Base-by-base conservation (phyloP, 2,329 filamentous ascomycete species). In the Ramularia collo-cygni region DNA sequence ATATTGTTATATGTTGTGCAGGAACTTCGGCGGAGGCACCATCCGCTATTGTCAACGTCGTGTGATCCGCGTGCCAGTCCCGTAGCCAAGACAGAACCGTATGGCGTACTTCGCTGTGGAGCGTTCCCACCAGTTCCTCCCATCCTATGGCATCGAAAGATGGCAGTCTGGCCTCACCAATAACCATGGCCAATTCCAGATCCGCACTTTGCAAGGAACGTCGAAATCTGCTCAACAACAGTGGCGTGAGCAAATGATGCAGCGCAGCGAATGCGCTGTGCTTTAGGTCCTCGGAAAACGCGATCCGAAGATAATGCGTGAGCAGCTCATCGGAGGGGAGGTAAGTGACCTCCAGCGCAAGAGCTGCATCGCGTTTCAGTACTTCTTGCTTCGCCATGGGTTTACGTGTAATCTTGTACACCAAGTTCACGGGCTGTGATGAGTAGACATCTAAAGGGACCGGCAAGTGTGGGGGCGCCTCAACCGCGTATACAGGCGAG, bases 301-400 rank as follows among this genome's bases (percentile, higher is more conserved):
- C 47, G 28, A 59, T 58, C 45, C 69, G 64, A 17, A 76, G 53
- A 4, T 66, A 64, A 28, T 67, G 59, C 15, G 73, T 50, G 27
- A 92, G 77, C 52, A 93, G 80, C 27, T 88, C 81, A 41, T 86
- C 79, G 1, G 95, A 61, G 33, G 86, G 80, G 19, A 77, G 80
- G 60, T 94, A 95, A 42, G 80, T 69, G 4, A 95, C 71, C 34
- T 77, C 77, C 17, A 96, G 70, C 12, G 81, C 75, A 60, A 89
- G 57, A 3, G 61, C 58, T 29, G 59, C 60, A 34, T 65, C 64
- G n/a, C 54, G 49, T 33, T 59, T 63, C 8, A 47, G 46, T 36
- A 42, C 21, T 9, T 42, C 37, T 10, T 1, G 48, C 55, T 9
- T 54, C 0, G 59, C 51, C 1, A 51, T 53, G 0, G 51, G 40